phyloP scores from a whole-genome alignment of 208 protist genomes.

The Leishmania tarentolae region DNA sequence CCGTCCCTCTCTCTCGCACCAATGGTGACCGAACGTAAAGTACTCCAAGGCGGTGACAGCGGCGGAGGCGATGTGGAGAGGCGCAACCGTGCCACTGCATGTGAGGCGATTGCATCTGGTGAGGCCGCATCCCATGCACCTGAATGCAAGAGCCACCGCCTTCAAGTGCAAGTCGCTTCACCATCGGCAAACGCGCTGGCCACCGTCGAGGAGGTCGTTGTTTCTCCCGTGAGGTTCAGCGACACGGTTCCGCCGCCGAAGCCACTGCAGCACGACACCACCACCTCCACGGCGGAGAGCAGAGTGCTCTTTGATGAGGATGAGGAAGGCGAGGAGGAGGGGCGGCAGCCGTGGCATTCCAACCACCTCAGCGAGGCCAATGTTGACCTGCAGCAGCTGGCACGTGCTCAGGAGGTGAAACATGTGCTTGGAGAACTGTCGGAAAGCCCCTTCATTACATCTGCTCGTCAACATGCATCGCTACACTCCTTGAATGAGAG shows the following conservation, averaged over 20 bases:
- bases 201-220: neutral
- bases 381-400: neutral
- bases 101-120: neutral
- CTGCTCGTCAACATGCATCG: conserved; percentile 5
- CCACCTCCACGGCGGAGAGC: conserved; percentile 18
- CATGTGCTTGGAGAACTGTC: conserved; percentile 23
- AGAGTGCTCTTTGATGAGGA: conserved; percentile 24
- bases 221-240: conserved; percentile 1
- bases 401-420: neutral
- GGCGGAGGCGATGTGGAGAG: too few species aligned
- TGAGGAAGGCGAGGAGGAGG: conserved; percentile 4
- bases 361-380: neutral
- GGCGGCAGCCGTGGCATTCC: neutral
- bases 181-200: neutral
- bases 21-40: conserved; percentile 14
- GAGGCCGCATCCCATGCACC: neutral
- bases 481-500: neutral
- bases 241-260: neutral
- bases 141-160: neutral
- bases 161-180: neutral
- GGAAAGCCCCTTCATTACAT: conserved; percentile 5
- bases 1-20: conserved; percentile 12
- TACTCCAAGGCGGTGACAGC: neutral
- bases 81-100: neutral
- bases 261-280: neutral